phyloP scores from a whole-genome alignment of 2,329 filamentous ascomycete genomes.

The Aspergillus caelatus region DNA sequence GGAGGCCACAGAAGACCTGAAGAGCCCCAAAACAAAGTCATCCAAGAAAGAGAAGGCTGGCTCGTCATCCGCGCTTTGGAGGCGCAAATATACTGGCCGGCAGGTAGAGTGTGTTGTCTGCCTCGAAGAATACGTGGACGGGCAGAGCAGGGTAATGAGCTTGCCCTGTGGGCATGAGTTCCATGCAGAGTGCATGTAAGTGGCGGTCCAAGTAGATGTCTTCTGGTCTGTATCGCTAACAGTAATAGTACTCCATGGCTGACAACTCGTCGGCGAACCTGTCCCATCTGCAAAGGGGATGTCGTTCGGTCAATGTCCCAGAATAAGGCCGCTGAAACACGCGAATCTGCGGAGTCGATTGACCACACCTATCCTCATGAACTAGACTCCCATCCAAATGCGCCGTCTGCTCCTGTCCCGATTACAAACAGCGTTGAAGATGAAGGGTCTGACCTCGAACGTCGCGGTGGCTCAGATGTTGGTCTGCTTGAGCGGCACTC shows the following conservation, averaged over 20 bases:
- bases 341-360: slow-evolving; percentile 40
- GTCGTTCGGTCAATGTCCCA: slow-evolving; percentile 71
- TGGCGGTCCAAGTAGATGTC: slow-evolving; percentile 30
- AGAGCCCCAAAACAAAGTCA: slow-evolving; percentile 25
- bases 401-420: slow-evolving; percentile 54
- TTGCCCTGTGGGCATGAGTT: slow-evolving; percentile 97
- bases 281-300: slow-evolving; percentile 97
- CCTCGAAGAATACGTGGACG: slow-evolving; percentile 93
- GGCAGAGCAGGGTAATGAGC: slow-evolving; percentile 93
- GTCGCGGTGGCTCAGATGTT: slow-evolving; percentile 36
- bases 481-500: slow-evolving; percentile 38
- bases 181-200: slow-evolving; percentile 97
- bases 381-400: slow-evolving; percentile 49
- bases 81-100: slow-evolving; percentile 63
- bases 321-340: slow-evolving; percentile 24
- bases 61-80: slow-evolving; percentile 43
- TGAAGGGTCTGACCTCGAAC: slow-evolving; percentile 47
- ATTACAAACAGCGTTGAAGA: slow-evolving; percentile 42
- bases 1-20: slow-evolving; percentile 28
- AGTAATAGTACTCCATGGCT: slow-evolving; percentile 83
- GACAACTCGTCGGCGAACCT: slow-evolving; percentile 92
- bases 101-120: slow-evolving; percentile 94
- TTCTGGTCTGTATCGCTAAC: slow-evolving; percentile 20
- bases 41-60: slow-evolving; percentile 51
- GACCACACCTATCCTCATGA: slow-evolving; percentile 48